These are phyloP conservation scores for Tympanopsis confertula DNA, from an alignment of 2,329 filamentous ascomycete species.

Conservation along the genomic window DNA sequence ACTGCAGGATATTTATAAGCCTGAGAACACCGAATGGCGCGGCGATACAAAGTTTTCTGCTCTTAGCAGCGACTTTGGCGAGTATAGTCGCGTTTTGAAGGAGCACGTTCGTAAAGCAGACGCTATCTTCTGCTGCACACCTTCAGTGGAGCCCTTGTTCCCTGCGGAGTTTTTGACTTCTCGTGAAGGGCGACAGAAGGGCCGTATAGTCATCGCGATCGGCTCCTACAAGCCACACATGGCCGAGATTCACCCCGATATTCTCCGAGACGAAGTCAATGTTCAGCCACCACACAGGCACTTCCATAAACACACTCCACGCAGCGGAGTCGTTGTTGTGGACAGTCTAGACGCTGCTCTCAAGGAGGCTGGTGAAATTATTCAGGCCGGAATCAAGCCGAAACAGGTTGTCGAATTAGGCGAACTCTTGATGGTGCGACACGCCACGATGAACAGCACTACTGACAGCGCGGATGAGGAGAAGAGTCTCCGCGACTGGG, in stretches of 20 bases:
- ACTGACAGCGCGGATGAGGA: slow-evolving; percentile 16
- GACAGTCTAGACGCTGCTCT: slow-evolving; percentile 48
- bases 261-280: slow-evolving; percentile 24
- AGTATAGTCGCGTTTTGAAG: slow-evolving; percentile 24
- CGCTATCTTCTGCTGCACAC: slow-evolving; percentile 55
- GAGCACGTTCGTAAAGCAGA: slow-evolving; percentile 41
- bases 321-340: slow-evolving; percentile 30
- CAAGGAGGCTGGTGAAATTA: slow-evolving; percentile 54
- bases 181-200: slow-evolving; percentile 12
- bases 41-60: slow-evolving; percentile 24
- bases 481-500: slow-evolving; percentile 40
- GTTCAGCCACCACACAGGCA: not conserved
- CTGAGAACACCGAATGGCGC: slow-evolving; percentile 26
- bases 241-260: slow-evolving; percentile 54
- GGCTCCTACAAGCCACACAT: slow-evolving; percentile 48
- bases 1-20: slow-evolving; percentile 54
- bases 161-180: slow-evolving; percentile 39
- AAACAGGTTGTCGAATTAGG: slow-evolving; percentile 55
- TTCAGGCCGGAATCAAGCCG: slow-evolving; percentile 44
- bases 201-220: slow-evolving; percentile 35
- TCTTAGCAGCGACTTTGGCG: not conserved
- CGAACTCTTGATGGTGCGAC: slow-evolving; percentile 3
- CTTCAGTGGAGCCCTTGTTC: slow-evolving; percentile 44
- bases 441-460: slow-evolving; percentile 3
- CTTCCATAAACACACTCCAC: slow-evolving; percentile 10